Base-by-base conservation (phyloP, 805 yeast genomes). In the Lipomyces starkeyi region DNA sequence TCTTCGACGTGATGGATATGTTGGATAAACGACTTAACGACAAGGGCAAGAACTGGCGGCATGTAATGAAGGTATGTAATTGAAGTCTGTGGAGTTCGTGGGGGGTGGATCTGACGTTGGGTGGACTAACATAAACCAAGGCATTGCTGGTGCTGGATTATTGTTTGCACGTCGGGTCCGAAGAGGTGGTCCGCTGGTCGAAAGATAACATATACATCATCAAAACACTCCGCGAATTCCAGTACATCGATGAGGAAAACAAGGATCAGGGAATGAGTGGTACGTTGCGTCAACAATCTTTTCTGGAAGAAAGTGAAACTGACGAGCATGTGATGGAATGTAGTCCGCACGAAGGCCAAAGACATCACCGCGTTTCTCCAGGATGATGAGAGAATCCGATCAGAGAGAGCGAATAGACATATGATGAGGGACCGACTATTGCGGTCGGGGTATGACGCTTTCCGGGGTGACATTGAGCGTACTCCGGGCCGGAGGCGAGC, bases 11-110 rank as follows among this genome's bases (percentile, higher is more conserved):
- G 59, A 91, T 94, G 96, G 98, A 94, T 76, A 92, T 94, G 89
- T 80, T 94, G 58, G 98, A 94, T 80, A 87, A 92, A 73, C 85
- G 99, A 71, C 81, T 94, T 72, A 94, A 94, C 76, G 98, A 94
- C 77, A 93, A 93, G 82, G 98, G 98, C 69, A 93, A 93, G 78
- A 91, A 94, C 80, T 94, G 98, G 98, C 86, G 97, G 73, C 99
- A 94, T 78, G 93, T 94, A 61, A 93, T 96, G 71, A 95, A 94
- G 66, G 73, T 71, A 56, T 9, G 71, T 13, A 13, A 8, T n/a
- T 8, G 22, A 13, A 11, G 3, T 60, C 3, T 35, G n/a, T 7
- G 9, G 35, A 25, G 17, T 14, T 3, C 29, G 22, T 32, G 32
- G 35, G 35, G 34, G 35, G 40, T 11, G 29, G 22, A 43, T 17